Base-by-base conservation (phyloP, 2,329 filamentous ascomycete genomes). In the Bisporella sp. region DNA sequence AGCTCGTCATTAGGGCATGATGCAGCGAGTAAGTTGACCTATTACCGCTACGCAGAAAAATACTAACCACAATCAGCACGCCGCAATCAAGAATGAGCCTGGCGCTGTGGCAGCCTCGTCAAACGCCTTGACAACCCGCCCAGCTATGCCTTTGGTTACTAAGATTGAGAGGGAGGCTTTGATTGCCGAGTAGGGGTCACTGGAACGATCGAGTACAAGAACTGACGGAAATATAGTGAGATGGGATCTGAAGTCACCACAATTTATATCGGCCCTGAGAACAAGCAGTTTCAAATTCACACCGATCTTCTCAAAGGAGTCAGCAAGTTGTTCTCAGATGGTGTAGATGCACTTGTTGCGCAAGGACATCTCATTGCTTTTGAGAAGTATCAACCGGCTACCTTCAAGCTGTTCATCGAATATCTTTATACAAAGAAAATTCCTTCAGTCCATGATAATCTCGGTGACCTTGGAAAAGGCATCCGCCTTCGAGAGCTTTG, bases 381-480 rank as follows among this genome's bases (percentile, higher is more conserved):
- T 21, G 4, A 7, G 6, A 40, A 49, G 11, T 49, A 53, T 7
- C 29, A 48, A n/a, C 52, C 52, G 6, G 49, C 32, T 2, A 46
- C 54, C 8, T 54, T 63, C 39, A 59, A 56, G 31, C 48, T 59
- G 8, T 59, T 59, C 42, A 39, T 56, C 7, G 50, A 60, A 13
- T 52, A 49, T 28, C 6, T 62, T 1, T 62, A 62, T 32, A 44
- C 50, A 5, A 31, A 51, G 6, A 42, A 40, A 0, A 33, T 61
- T 8, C 56, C 60, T 5, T 39, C 21, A 2, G 41, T 59, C 30
- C 30, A 13, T 4, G 6, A 8, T 4, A 31, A 29, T 5, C 46
- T 49, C 31, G 21, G 28, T 8, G 9, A 40, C 9, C 4, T 21
- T 5, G 45, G 31, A 5, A 41, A 57, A 31, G 48, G 42, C 6